Conservation (phyloP, 129 eudicot species). For the Erigeron canadensis region DNA sequence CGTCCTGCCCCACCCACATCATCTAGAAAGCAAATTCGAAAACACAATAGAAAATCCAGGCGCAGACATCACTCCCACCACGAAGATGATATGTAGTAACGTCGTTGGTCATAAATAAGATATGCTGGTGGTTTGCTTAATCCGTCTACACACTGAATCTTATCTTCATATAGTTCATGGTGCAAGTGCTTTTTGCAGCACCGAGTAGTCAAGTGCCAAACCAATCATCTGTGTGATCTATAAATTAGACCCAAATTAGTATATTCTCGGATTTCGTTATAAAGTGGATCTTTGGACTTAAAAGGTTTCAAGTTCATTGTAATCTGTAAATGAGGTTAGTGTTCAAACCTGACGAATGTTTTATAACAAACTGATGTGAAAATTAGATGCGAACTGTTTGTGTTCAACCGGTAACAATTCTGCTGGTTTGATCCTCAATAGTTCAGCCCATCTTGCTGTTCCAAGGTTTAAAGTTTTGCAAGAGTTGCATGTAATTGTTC, state of each 20-base stretch:
- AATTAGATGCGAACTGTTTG: not conserved
- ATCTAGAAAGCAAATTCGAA: conserved; percentile 42
- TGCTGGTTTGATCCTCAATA: not conserved
- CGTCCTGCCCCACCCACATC: conserved; percentile 33
- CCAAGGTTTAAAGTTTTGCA: not conserved
- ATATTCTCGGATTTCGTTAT: not conserved
- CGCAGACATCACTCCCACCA: conserved; percentile 55
- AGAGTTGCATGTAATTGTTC: not conserved
- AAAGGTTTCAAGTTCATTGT: no score
- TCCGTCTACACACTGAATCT: not conserved
- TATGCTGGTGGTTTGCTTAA: not conserved
- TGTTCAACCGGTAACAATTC: not conserved
- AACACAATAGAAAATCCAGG: conserved; percentile 51
- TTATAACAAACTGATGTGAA: not conserved
- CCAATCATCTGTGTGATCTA: not conserved
- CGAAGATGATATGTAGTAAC: conserved; percentile 31
- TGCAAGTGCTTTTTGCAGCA: not conserved
- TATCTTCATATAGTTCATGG: not conserved
- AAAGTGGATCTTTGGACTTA: no score
- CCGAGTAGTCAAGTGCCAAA: not conserved
- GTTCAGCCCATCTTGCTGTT: not conserved
- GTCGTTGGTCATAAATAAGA: not conserved
- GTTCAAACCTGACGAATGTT: not conserved
- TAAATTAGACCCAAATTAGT: not conserved
- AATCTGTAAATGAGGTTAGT: no score